Conservation (phyloP, 495 filamentous ascomycete genomes). For the Pseudomonodictys pantanalensis region DNA sequence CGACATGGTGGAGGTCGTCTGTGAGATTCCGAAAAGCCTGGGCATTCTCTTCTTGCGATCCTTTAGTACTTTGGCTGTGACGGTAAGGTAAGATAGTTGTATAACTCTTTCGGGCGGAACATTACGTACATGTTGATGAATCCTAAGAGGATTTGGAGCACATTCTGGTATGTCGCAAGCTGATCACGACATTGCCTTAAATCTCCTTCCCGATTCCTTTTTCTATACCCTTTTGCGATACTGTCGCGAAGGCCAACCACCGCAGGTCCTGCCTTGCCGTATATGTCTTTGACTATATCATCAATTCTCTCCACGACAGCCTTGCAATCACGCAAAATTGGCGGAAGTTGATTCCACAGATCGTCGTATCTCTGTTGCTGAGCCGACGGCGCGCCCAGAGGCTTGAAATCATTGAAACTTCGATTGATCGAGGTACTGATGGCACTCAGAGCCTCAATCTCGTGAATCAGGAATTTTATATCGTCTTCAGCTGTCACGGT, state of each 20-base stretch:
- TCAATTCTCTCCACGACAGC: constrained; percentile 17
- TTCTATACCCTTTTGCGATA: constrained; percentile 27
- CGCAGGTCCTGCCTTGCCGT: constrained; percentile 21
- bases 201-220: constrained; percentile 23
- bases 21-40: constrained; percentile 4
- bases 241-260: constrained; percentile 21
- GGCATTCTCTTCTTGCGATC: constrained; percentile 7
- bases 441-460: constrained; percentile 1
- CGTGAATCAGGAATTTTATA: constrained; percentile 1
- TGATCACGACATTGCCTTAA: constrained; percentile 22
- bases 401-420: constrained; percentile 2
- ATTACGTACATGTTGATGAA: constrained; percentile 23
- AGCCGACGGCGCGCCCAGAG: background rate
- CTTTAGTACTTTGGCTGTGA: constrained; percentile 3
- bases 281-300: constrained; percentile 22
- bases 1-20: constrained; percentile 9
- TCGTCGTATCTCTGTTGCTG: background rate
- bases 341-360: background rate
- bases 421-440: background rate
- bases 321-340: constrained; percentile 10
- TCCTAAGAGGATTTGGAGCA: constrained; percentile 32
- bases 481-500: constrained; percentile 5
- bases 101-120: background rate
- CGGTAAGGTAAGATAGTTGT: background rate
- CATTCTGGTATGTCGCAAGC: constrained; percentile 29